Conservation (phyloP, 192 early-diverging fungal genomes). For the Piromyces sp. region DNA sequence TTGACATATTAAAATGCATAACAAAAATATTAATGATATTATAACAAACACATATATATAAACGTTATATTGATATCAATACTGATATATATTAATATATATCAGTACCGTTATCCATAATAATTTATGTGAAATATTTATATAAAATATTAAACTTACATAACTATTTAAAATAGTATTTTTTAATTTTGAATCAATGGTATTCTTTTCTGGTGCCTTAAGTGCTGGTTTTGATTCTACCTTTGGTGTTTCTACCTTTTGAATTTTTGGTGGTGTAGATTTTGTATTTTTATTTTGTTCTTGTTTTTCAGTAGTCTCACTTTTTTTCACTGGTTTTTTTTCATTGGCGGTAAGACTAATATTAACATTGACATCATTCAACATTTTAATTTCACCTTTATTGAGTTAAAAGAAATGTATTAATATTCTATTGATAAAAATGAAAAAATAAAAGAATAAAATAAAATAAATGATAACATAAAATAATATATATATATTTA, state of each 20-base stretch:
- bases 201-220: not conserved
- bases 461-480: too few relatives aligned
- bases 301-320: not conserved
- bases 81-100: too few relatives aligned
- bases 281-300: not conserved
- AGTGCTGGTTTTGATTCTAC: not conserved
- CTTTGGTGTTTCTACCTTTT: not conserved
- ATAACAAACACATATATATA: too few relatives aligned
- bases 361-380: not conserved
- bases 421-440: not conserved
- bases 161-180: not conserved
- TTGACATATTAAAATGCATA: too few relatives aligned
- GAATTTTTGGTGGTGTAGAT: not conserved
- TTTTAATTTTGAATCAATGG: not conserved
- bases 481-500: too few relatives aligned
- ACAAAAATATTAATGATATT: too few relatives aligned
- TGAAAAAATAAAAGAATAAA: not conserved
- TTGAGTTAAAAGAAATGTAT: too few relatives aligned
- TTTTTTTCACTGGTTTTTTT: not conserved
- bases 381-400: not conserved
- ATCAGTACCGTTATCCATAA: too few relatives aligned
- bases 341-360: not conserved
- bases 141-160: not conserved
- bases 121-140: too few relatives aligned
- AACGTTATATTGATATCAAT: too few relatives aligned